Evolutionary conservation across 345 rosid genomes (phyloP), one percentile per base, ranked within the genome.

Genomic region (Eucalyptus sideroxylon): DNA sequence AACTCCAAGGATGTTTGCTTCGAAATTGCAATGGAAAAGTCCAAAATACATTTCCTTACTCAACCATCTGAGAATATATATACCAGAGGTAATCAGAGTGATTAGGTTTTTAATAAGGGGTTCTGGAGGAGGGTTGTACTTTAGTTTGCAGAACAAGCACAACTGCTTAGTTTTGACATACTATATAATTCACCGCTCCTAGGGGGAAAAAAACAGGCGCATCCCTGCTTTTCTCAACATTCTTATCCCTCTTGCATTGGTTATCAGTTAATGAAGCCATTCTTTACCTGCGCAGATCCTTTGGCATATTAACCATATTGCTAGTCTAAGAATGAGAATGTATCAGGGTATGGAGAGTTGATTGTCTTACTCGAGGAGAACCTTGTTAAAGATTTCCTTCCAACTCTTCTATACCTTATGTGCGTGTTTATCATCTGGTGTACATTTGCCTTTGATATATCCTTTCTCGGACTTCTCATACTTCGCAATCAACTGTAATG

Each of bases 21-120:
- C 99, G 30, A 98, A 96, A 91, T 92, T 98, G 94, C 98, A 95
- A 91, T 94, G 98, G 91, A 94, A 98, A 95, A 98, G 99, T 95
- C 99, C 99, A 5, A 98, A 97, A 90, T 98, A 98, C 94, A 98
- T 98, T 92, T 98, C 99, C 87, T 92, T 98, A 92, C 99, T 98
- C 92, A 98, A 98, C 93, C 99, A 98, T 93, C 95, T 98, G 45
- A 95, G 99, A 88, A 98, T 98, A 93, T 98, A 98, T 91, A 91
- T 98, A 92, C 99, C 99, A 6, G 99, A 98, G 99, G 99, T 97
- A 93, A 95, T 92, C 83, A 86, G 19, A 50, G 23, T 42, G 53
- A 56, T 59, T 82, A 85, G 34, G 67, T n/a, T 77, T 77, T 77
- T 44, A 40, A 23, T 40, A 40, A 77, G 47, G 47, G 83, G 83